Percentiles rank a stretch among this genome's conserved stretches.
Evolutionary conservation across 768 basidiomycete species (phyloP).

Genomic region (Inosperma sp.): DNA sequence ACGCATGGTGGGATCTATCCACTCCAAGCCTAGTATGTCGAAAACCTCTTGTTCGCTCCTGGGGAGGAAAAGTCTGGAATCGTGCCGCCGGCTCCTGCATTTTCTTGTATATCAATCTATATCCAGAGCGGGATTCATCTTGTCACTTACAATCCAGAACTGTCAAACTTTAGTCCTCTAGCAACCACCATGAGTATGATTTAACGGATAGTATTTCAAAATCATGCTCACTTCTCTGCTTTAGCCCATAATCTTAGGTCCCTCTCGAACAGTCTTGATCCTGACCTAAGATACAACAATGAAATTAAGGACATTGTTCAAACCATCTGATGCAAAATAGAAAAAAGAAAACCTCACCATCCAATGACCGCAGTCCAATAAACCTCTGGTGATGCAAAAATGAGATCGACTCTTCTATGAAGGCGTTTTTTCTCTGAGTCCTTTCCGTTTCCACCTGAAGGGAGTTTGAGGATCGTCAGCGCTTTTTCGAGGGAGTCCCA

Average conservation of each 20-base stretch:
- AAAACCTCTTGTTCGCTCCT: conserved; percentile 71
- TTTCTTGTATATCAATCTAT: conserved; percentile 1
- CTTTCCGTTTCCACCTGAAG: conserved; percentile 30
- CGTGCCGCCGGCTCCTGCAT: conserved; percentile 55
- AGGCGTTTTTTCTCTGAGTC: conserved; percentile 30
- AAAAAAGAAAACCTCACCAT: conserved; percentile 48
- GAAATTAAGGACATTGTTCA: not conserved
- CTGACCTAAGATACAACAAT: conserved; percentile 53
- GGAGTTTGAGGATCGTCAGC: conserved; percentile 72
- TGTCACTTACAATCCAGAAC: conserved; percentile 62
- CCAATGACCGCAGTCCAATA: conserved; percentile 91
- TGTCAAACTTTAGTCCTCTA: conserved; percentile 82
- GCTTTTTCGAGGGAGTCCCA: conserved; percentile 84
- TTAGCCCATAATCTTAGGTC: conserved; percentile 78
- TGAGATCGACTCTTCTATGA: conserved; percentile 77
- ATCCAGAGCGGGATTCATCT: not conserved
- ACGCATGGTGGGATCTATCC: conserved; percentile 64
- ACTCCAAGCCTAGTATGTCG: conserved; percentile 61
- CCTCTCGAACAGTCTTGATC: conserved; percentile 85
- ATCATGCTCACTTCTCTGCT: conserved; percentile 43
- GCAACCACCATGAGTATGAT: not conserved
- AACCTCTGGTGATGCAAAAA: conserved; percentile 67
- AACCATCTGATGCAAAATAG: not conserved
- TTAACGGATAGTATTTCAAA: not conserved
- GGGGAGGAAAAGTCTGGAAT: conserved; percentile 56